These are phyloP conservation scores for Gamsiella multidivaricata DNA, from an alignment of 192 early-diverging fungal species.

Conservation along the genomic window DNA sequence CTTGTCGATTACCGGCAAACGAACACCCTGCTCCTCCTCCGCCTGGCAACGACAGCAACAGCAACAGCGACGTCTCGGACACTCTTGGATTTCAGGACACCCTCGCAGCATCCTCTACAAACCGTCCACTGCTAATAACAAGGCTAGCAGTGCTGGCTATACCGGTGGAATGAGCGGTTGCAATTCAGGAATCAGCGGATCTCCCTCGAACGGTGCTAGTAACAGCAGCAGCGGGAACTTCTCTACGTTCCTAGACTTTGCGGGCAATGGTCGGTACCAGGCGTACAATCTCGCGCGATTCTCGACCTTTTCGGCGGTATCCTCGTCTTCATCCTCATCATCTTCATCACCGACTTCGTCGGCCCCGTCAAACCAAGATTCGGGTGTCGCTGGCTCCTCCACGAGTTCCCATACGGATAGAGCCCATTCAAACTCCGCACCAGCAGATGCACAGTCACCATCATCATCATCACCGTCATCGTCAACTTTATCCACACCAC, in stretches of 20 bases:
- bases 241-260: constrained; percentile 45
- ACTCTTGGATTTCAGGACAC: constrained; percentile 54
- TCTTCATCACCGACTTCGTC: neutral
- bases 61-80: constrained; percentile 27
- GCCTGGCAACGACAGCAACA: constrained; percentile 3
- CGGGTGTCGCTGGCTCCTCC: neutral
- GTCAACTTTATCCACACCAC: neutral
- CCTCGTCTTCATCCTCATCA: constrained; percentile 15
- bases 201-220: too few species aligned
- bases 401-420: neutral
- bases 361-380: neutral
- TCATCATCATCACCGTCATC: neutral
- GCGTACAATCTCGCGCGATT: constrained; percentile 44
- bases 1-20: constrained; percentile 19
- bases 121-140: constrained; percentile 9
- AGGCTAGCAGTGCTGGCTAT: neutral
- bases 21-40: constrained; percentile 2
- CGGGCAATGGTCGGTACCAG: constrained; percentile 46
- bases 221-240: neutral
- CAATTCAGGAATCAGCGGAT: neutral
- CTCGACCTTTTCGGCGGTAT: constrained; percentile 29
- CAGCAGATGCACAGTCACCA: constrained; percentile 40
- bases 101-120: constrained; percentile 46
- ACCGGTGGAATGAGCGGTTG: neutral
- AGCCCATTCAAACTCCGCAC: constrained; percentile 36